These are phyloP conservation scores for Cutaneotrichosporon cutaneum DNA, from an alignment of 1,284 basidiomycete species.

Conservation along the genomic window DNA sequence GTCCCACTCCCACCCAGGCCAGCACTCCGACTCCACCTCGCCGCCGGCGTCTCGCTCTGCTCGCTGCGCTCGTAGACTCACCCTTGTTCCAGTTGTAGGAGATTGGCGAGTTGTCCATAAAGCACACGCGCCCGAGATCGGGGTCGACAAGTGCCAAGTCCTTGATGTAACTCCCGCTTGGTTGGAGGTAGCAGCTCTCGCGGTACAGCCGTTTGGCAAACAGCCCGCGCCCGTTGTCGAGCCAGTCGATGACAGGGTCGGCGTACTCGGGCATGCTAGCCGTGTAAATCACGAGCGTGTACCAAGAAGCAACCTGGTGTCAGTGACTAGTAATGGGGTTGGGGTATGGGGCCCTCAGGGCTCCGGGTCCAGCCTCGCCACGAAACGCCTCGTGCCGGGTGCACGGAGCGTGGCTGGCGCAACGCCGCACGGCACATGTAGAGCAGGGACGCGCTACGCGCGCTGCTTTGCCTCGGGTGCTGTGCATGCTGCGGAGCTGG, in stretches of 20 bases:
- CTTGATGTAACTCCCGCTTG: conserved; percentile 93
- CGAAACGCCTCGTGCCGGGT: background rate
- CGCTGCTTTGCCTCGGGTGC: background rate
- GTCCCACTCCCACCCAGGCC: background rate
- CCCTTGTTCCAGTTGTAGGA: conserved; percentile 92
- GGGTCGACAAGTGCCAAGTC: conserved; percentile 82
- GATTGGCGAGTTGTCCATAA: conserved; percentile 94
- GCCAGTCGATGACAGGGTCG: conserved; percentile 99
- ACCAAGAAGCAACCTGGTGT: conserved; percentile 89
- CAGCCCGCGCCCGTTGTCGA: conserved; percentile 90
- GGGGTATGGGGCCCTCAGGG: background rate
- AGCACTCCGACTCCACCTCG: background rate
- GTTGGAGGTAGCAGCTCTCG: conserved; percentile 87
- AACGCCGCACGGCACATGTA: background rate
- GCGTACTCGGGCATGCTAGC: conserved; percentile 99
- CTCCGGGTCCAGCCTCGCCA: background rate
- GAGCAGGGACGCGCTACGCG: background rate
- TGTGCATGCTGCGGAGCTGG: background rate
- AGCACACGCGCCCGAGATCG: conserved; percentile 85
- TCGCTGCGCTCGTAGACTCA: conserved; percentile 55
- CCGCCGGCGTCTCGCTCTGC: too few relatives aligned
- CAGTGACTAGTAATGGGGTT: background rate
- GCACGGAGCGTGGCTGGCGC: background rate
- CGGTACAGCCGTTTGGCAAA: conserved; percentile 85
- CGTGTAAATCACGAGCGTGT: conserved; percentile 97